Base-by-base conservation (phyloP, 208 protist genomes). In the Acanthamoeba divionensis region DNA sequence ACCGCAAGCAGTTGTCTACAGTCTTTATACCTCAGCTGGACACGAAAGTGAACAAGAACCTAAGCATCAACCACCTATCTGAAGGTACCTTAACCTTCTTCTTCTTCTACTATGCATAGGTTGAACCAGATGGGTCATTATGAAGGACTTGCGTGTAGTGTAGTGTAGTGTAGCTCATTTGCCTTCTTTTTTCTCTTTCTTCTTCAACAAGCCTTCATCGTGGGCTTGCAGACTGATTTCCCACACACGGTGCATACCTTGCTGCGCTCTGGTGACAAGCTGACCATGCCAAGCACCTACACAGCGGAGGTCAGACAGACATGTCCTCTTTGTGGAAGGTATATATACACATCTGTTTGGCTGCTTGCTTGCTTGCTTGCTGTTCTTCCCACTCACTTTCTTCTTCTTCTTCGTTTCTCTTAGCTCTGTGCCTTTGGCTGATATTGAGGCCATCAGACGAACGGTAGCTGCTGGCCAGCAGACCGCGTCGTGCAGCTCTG, bases 61-160 rank as follows among this genome's bases (percentile, higher is more conserved):
- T n/a, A n/a, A 54, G 41, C 33, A 75, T 75, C 66, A 75, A 75
- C 66, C 66, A 75, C 38, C 66, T 75, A n/a, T 2, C 66, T 45
- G 66, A 75, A 48, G 6, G 66, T 75, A 48, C 66, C 10, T 29
- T 12, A 12, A 29, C 2, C 10, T 67, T 29, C 62, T 57, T 57
- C 52, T 57, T 57, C 52, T 57, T 57, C 52, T 57, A n/a, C 52
- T 57, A 13, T 57, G 13, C 52, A 57, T 57, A n/a, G 13, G 52
- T 57, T 57, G 52, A 13, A 57, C 15, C 52, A 57, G 13, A 13
- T 13, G 18, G 13, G 15, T 57, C 52, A 4, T n/a, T 63, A n/a
- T 33, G 5, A 7, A 9, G 7, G 24, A 63, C 55, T 9, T 13
- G 2, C 2, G 3, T 38, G 10, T 4, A 10, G 63, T 12, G 38